Percentiles rank a stretch among this genome's conserved stretches.
phyloP scores from a whole-genome alignment of 768 basidiomycete species.

The Obba rivulosa region DNA sequence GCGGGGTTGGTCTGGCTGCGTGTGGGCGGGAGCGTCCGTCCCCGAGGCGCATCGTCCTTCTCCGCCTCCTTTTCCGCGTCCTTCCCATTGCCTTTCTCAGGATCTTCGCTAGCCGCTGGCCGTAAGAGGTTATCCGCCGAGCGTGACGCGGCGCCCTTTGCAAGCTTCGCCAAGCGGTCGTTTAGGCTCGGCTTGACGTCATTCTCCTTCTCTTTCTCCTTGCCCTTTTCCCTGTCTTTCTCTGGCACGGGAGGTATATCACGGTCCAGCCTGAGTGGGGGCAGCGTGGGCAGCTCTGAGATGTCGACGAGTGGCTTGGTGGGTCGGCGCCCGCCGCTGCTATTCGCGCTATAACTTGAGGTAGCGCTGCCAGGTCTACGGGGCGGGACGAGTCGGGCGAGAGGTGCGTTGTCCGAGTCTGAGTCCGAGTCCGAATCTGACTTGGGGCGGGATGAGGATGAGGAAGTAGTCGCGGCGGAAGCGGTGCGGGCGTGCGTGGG shows the following conservation, averaged over 20 bases:
- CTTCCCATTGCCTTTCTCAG: slow-evolving; percentile 3
- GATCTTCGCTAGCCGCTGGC: slow-evolving; percentile 3
- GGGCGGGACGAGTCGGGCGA: slow-evolving; percentile 57
- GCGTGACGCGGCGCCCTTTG: slow-evolving; percentile 12
- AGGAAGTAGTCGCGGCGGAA: too few relatives aligned
- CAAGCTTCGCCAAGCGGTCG: slow-evolving; percentile 21
- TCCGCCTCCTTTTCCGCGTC: slow-evolving; percentile 5
- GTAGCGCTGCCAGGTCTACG: slow-evolving; percentile 61
- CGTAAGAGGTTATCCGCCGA: slow-evolving; percentile 1
- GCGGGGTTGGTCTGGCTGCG: slow-evolving; percentile 22
- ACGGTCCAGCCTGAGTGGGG: slow-evolving; percentile 7
- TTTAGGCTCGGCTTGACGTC: slow-evolving; percentile 20
- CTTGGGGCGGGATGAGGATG: too few relatives aligned
- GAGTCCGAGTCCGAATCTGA: slow-evolving; percentile 33
- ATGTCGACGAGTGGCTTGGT: slow-evolving; percentile 41
- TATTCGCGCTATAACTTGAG: slow-evolving; percentile 24
- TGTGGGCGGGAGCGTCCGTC: slow-evolving; percentile 15
- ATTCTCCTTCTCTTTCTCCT: slow-evolving; percentile 9
- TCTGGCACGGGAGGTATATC: slow-evolving; percentile 10
- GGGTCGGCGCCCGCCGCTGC: slow-evolving; percentile 25
- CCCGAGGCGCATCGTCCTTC: slow-evolving; percentile 8
- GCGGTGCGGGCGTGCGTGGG: too few relatives aligned
- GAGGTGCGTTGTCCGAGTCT: slow-evolving; percentile 57
- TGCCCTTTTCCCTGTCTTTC: slow-evolving; percentile 7
- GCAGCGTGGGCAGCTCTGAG: slow-evolving; percentile 12